Evolutionary conservation across 2,329 filamentous ascomycete genomes (phyloP).

Genomic region (Balansia obtecta): DNA sequence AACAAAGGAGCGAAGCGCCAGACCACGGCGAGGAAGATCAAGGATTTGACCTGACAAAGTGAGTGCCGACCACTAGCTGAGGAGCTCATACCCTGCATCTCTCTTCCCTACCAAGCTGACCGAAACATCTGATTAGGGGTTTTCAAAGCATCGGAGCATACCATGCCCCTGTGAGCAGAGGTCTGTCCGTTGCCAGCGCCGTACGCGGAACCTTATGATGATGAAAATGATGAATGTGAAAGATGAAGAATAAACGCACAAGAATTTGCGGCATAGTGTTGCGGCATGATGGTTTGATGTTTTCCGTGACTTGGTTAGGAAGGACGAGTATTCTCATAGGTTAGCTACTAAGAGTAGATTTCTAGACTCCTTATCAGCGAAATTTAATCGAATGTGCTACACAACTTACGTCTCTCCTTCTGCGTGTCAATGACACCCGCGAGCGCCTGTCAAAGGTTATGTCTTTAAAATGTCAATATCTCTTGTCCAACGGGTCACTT

Average conservation of each 20-base stretch:
- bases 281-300: background rate
- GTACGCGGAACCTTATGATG: slow-evolving; percentile 22
- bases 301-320: background rate
- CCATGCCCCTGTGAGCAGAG: slow-evolving; percentile 41
- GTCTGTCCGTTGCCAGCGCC: slow-evolving; percentile 30
- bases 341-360: background rate
- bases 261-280: background rate
- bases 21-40: slow-evolving; percentile 32
- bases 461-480: too few relatives aligned
- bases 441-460: too few relatives aligned
- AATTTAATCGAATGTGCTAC: too few relatives aligned
- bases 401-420: too few relatives aligned
- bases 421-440: too few relatives aligned
- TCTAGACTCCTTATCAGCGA: background rate
- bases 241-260: background rate
- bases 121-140: slow-evolving; percentile 29
- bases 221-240: background rate
- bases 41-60: slow-evolving; percentile 49
- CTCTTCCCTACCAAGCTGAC: slow-evolving; percentile 11
- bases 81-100: background rate
- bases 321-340: background rate
- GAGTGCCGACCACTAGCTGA: slow-evolving; percentile 12
- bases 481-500: too few relatives aligned
- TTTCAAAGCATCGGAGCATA: slow-evolving; percentile 55
- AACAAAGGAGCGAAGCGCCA: slow-evolving; percentile 16